phyloP scores from a whole-genome alignment of 371 early-diverging fungal species.

The Rhizopus stolonifer region DNA sequence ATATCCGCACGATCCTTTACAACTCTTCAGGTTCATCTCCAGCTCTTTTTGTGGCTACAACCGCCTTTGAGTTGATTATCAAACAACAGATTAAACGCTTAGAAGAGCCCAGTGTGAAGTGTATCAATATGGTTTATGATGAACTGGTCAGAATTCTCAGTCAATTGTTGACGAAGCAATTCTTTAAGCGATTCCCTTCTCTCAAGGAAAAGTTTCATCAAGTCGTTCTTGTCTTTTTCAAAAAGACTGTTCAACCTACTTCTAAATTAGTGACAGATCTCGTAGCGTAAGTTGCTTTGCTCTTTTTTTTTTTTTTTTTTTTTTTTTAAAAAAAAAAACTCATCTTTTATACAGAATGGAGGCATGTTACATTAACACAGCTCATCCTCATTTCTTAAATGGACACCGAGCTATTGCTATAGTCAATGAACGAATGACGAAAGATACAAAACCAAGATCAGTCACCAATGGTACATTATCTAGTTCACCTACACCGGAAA shows the following conservation, averaged over 20 bases:
- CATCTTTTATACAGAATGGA: constrained; percentile 70
- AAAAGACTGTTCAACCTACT: constrained; percentile 84
- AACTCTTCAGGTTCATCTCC: constrained; percentile 98
- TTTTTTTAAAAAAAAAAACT: too few relatives aligned
- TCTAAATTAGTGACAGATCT: constrained; percentile 91
- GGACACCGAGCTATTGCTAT: constrained; percentile 95
- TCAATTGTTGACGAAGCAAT: constrained; percentile 80
- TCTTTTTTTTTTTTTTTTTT: too few relatives aligned
- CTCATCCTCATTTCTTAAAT: constrained; percentile 96
- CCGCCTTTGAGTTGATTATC: constrained; percentile 96
- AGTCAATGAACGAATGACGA: constrained; percentile 81
- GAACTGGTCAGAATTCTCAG: constrained; percentile 92
- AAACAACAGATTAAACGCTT: constrained; percentile 96
- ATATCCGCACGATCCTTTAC: constrained; percentile 97
- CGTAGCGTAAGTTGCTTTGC: constrained; percentile 59
- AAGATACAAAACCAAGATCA: constrained; percentile 11
- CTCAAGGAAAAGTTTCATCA: constrained; percentile 88
- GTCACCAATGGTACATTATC: too few relatives aligned
- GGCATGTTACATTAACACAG: constrained; percentile 95
- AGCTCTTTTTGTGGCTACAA: constrained; percentile 94
- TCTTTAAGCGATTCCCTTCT: constrained; percentile 94
- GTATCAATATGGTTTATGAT: constrained; percentile 91
- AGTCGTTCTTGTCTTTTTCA: constrained; percentile 91
- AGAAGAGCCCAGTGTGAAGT: constrained; percentile 95
- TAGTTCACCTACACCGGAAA: constrained; percentile 20